These are phyloP conservation scores for Arthrinium phaeospermum DNA, from an alignment of 2,329 filamentous ascomycete species.

Conservation along the genomic window DNA sequence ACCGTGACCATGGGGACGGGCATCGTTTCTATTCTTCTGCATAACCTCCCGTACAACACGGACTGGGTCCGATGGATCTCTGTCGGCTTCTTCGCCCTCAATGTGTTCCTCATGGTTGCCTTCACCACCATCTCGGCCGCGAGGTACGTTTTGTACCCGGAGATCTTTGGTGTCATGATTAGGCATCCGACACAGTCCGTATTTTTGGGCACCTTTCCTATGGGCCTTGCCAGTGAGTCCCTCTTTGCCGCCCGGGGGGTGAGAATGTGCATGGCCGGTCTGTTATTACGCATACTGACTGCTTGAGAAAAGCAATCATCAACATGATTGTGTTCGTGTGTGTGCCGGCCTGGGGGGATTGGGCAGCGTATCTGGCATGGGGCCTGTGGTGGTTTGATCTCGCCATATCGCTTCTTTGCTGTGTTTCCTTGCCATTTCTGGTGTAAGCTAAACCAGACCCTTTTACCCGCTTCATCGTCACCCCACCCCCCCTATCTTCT, in stretches of 20 bases:
- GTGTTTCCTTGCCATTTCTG: conserved; percentile 56
- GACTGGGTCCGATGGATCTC: conserved; percentile 61
- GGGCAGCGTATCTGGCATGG: conserved; percentile 57
- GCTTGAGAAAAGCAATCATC: conserved; percentile 47
- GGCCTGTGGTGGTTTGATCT: conserved; percentile 60
- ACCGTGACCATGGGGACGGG: conserved; percentile 68
- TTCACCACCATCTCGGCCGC: conserved; percentile 57
- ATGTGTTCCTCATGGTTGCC: conserved; percentile 57
- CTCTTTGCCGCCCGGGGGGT: conserved; percentile 21
- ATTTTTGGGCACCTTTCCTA: conserved; percentile 67
- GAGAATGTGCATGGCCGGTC: background rate
- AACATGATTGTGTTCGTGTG: conserved; percentile 65
- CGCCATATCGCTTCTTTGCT: conserved; percentile 38
- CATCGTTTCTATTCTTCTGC: conserved; percentile 63
- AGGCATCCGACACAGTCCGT: conserved; percentile 65
- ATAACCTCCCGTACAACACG: conserved; percentile 62
- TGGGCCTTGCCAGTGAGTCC: conserved; percentile 59
- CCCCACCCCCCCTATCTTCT: background rate
- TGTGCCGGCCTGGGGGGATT: conserved; percentile 59
- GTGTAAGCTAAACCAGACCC: background rate
- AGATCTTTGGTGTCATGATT: conserved; percentile 66
- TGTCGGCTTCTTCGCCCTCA: conserved; percentile 61
- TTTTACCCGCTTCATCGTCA: background rate
- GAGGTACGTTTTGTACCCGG: conserved; percentile 65
- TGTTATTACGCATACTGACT: background rate